Evolutionary conservation across 176 grass and related monocot species (phyloP).

Genomic region (Microstegium vimineum): DNA sequence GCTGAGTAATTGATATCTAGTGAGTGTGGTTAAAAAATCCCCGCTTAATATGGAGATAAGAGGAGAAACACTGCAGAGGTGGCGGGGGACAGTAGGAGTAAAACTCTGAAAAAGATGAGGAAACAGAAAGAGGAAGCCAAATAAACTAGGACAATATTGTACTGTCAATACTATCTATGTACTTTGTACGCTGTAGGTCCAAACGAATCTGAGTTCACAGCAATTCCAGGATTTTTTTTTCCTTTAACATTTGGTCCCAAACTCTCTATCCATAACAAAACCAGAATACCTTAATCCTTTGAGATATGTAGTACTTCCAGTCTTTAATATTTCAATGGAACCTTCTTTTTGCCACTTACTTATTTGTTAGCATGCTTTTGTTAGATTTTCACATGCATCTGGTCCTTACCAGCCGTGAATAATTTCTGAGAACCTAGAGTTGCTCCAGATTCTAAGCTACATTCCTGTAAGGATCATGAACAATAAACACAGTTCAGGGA

Average conservation of each 20-base stretch:
- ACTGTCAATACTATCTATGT: neutral
- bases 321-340: neutral
- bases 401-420: neutral
- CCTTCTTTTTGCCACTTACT: neutral
- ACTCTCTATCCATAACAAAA: neutral
- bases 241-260: neutral
- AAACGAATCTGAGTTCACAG: neutral
- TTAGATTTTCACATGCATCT: neutral
- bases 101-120: neutral
- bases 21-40: neutral
- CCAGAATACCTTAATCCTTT: neutral
- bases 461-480: neutral
- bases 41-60: neutral
- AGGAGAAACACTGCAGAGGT: neutral
- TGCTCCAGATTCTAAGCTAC: neutral
- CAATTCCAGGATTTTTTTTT: neutral
- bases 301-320: neutral
- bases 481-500: neutral
- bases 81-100: neutral
- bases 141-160: neutral
- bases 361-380: neutral
- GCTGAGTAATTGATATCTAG: neutral
- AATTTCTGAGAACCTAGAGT: neutral
- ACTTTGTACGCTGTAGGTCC: neutral
- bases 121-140: neutral